These are phyloP conservation scores for Neofusicoccum kwambonambiense DNA, from an alignment of 2,329 filamentous ascomycete genomes.

Conservation along the genomic window DNA sequence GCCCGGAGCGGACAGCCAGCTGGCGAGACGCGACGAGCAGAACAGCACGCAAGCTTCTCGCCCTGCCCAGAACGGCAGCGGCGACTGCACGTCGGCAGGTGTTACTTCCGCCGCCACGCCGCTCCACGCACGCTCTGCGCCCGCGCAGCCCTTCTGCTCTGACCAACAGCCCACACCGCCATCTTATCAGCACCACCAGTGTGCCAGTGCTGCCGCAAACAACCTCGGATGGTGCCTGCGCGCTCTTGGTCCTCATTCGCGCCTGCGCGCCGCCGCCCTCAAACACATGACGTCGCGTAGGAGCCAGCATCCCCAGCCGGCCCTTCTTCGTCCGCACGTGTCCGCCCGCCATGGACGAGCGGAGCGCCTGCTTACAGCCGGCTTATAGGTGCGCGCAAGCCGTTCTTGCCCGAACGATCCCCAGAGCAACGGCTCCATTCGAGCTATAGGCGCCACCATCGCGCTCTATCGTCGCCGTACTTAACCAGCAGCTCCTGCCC, in stretches of 20 bases:
- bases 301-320: neutral
- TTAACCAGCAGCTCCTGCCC: neutral
- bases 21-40: neutral
- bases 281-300: neutral
- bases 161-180: slow-evolving; percentile 1
- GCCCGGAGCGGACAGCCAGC: neutral
- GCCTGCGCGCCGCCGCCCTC: neutral
- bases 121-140: neutral
- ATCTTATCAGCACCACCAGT: neutral
- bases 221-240: neutral
- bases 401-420: slow-evolving; percentile 8
- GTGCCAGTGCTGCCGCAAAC: neutral
- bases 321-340: neutral
- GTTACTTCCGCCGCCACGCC: neutral
- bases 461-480: neutral
- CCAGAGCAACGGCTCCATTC: neutral
- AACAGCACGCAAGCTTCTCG: slow-evolving; percentile 9
- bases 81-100: slow-evolving; percentile 2
- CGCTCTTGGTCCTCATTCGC: neutral
- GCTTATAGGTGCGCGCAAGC: slow-evolving; percentile 1
- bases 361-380: slow-evolving; percentile 9
- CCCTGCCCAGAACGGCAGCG: slow-evolving; percentile 5
- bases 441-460: slow-evolving; percentile 7
- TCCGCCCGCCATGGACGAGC: slow-evolving; percentile 5
- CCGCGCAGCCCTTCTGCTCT: neutral